phyloP scores from a whole-genome alignment of 257 asterid species.

The Ilex aquifolium region DNA sequence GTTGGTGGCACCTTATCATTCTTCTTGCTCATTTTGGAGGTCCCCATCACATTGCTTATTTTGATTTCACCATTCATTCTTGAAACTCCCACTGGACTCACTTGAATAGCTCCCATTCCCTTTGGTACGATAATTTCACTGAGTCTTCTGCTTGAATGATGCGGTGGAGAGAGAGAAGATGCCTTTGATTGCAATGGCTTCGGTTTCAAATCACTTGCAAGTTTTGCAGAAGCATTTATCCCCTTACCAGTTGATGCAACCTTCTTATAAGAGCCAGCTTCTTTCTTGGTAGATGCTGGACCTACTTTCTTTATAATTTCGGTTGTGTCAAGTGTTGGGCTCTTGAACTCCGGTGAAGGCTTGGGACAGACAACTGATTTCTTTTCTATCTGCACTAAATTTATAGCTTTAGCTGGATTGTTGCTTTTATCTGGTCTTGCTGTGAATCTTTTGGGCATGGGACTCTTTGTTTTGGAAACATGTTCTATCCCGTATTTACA shows the following conservation, averaged over 20 bases:
- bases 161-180: neutral
- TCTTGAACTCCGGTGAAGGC: neutral
- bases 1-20: neutral
- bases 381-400: neutral
- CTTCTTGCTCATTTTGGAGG: constrained; percentile 7
- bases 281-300: constrained; percentile 2
- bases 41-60: constrained; percentile 5
- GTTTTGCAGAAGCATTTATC: constrained; percentile 6
- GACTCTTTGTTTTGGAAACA: neutral
- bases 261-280: neutral
- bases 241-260: too few species aligned
- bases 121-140: constrained; percentile 1
- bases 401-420: constrained; percentile 4
- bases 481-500: constrained; percentile 20
- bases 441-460: neutral
- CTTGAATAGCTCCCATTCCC: neutral
- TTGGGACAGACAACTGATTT: neutral
- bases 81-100: neutral
- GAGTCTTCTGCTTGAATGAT: constrained; percentile 6
- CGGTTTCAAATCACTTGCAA: constrained; percentile 8
- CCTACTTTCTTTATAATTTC: constrained; percentile 6
- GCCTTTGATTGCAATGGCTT: constrained; percentile 11
- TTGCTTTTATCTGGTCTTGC: too few species aligned
- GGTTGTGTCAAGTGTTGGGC: too few species aligned
- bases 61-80: neutral